Base-by-base conservation (phyloP, 345 rosid genomes). In the Bruguiera parviflora region DNA sequence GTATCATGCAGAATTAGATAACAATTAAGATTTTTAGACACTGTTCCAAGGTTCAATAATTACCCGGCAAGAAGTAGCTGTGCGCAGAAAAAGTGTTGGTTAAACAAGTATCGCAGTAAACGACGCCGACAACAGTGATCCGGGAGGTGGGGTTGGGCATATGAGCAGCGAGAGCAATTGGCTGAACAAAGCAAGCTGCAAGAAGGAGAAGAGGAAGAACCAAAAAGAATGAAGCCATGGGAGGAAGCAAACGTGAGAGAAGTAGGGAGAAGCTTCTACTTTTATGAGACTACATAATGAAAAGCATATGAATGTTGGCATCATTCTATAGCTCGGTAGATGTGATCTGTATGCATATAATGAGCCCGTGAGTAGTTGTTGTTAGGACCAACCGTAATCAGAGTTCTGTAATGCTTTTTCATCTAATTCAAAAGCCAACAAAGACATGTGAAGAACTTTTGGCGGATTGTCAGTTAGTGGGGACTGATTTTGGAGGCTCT, bases 1-100 rank as follows among this genome's bases (percentile, higher is more conserved):
- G 16, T 43, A 15, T 43, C 3, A 13, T 13, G 18, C 49, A 43
- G 49, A 43, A 43, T 43, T 43, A 43, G 13, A 43, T 1, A 13
- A 43, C 18, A 13, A 3, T 15, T 43, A 43, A 15, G 4, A 13
- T 3, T 43, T 3, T 43, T 43, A 13, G 18, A 43, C 49, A 43
- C 16, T 3, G 16, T 11, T 43, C 0, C 16, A 43, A 3, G 49
- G 18, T 43, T 43, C 5, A 43, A 3, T 43, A 11, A 43, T 65
- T 78, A 93, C 98, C 98, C 80, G 90, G 91, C 82, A 91, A 80
- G 88, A 94, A 91, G 78, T 85, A 91, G 82, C 95, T 89, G 71
- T 88, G 87, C 71, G 77, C 84, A 20, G 98, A 88, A 82, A 94
- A 89, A 65, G 76, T 73, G 70, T 81, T 83, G 69, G 72, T 75